Conservation (phyloP, 345 rosid species). For the Adansonia digitata region DNA sequence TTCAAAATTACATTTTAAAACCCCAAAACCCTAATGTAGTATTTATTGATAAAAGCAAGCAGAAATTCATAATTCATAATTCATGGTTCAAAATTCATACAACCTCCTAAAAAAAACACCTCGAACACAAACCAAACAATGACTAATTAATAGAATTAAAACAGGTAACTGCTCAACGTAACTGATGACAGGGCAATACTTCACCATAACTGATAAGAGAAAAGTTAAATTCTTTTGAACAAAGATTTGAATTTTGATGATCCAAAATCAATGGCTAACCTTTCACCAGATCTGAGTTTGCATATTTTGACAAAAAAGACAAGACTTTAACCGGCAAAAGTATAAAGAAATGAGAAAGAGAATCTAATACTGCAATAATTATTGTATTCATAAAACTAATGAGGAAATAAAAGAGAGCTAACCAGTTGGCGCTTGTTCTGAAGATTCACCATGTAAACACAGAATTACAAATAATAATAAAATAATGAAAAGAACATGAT, state of each 20-base stretch:
- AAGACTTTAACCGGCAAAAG: neutral
- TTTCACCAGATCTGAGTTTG: slow-evolving; percentile 13
- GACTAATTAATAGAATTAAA: neutral
- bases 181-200: neutral
- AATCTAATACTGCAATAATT: neutral
- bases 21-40: neutral
- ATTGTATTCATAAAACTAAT: neutral
- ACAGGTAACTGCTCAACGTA: neutral
- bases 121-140: neutral
- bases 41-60: neutral
- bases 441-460: neutral
- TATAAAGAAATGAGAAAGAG: neutral
- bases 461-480: neutral
- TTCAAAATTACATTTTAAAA: neutral
- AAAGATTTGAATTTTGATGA: neutral
- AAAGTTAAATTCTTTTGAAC: neutral
- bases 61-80: neutral
- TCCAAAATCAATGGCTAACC: slow-evolving; percentile 1
- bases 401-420: neutral
- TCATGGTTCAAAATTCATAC: neutral
- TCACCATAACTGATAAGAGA: neutral
- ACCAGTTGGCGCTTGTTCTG: slow-evolving; percentile 1
- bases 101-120: neutral
- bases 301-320: neutral
- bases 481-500: neutral